phyloP scores from a whole-genome alignment of 2,329 filamentous ascomycete species.

The Penicillium psychrosexuale region DNA sequence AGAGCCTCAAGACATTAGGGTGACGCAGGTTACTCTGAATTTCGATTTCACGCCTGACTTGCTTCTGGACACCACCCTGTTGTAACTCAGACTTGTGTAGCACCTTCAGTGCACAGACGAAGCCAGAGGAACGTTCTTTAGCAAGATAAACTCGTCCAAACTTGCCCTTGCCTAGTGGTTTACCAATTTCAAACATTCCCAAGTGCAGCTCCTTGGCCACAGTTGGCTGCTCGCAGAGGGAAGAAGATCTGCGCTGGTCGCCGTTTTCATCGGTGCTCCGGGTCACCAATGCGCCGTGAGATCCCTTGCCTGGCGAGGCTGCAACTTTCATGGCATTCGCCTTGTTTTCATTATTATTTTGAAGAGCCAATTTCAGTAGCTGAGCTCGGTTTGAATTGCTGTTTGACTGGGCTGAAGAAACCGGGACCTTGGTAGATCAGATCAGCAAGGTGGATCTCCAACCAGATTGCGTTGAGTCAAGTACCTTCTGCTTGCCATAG shows the following conservation, averaged over 20 bases:
- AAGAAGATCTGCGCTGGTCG: constrained; percentile 35
- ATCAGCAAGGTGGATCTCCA: constrained; percentile 18
- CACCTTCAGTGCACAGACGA: constrained; percentile 83
- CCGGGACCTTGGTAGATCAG: constrained; percentile 39
- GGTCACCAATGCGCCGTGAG: constrained; percentile 38
- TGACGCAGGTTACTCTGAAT: constrained; percentile 85
- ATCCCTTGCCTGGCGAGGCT: constrained; percentile 65
- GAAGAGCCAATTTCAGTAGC: constrained; percentile 79
- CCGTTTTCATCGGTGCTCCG: constrained; percentile 49
- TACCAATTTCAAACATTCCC: constrained; percentile 91
- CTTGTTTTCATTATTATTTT: constrained; percentile 67
- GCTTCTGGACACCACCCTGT: constrained; percentile 78
- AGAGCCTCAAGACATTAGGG: constrained; percentile 79
- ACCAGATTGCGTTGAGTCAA: constrained; percentile 7
- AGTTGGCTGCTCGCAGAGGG: constrained; percentile 57
- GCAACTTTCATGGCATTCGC: constrained; percentile 51
- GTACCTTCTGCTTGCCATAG: constrained; percentile 76
- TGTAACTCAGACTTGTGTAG: constrained; percentile 80
- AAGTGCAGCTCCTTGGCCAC: constrained; percentile 67
- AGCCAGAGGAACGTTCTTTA: constrained; percentile 72
- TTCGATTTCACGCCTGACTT: constrained; percentile 82
- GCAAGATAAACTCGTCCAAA: constrained; percentile 84
- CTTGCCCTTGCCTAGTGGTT: constrained; percentile 81
- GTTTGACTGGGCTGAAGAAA: constrained; percentile 48
- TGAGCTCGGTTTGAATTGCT: constrained; percentile 65